Conservation (phyloP, 192 early-diverging fungal species). For the Linnemannia elongata region DNA sequence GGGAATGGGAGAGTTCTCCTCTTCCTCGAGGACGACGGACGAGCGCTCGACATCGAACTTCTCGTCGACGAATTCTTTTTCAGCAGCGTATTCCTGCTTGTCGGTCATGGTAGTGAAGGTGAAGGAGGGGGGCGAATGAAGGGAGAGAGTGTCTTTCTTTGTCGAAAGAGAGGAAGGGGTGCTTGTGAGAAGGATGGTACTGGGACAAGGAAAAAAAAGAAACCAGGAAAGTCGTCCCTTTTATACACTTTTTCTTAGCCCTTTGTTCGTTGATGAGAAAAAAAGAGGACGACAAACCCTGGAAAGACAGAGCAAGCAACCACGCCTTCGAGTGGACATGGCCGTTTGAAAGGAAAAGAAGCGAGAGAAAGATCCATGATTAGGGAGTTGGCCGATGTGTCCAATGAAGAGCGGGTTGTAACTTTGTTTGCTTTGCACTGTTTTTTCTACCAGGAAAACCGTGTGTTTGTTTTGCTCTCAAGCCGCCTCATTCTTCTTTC, state of each 20-base stretch:
- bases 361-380: not conserved
- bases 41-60: conserved; percentile 30
- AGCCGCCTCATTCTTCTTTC: not conserved
- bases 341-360: not conserved
- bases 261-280: not conserved
- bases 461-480: conserved; percentile 17
- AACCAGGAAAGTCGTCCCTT: not conserved
- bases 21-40: conserved; percentile 35
- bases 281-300: not conserved
- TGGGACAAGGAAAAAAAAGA: conserved; percentile 20
- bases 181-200: conserved; percentile 16
- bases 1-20: conserved; percentile 54
- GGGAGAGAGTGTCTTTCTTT: not conserved
- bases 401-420: not conserved
- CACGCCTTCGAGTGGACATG: too few species aligned
- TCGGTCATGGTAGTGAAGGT: conserved; percentile 16
- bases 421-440: not conserved
- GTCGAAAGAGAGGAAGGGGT: conserved; percentile 3
- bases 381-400: not conserved
- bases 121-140: not conserved
- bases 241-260: not conserved
- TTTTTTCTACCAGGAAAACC: not conserved
- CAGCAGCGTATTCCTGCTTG: conserved; percentile 22
- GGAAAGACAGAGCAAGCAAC: not conserved
- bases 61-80: conserved; percentile 19